Evolutionary conservation across 495 filamentous ascomycete species (phyloP).

Genomic region (Trypethelium eluteriae): DNA sequence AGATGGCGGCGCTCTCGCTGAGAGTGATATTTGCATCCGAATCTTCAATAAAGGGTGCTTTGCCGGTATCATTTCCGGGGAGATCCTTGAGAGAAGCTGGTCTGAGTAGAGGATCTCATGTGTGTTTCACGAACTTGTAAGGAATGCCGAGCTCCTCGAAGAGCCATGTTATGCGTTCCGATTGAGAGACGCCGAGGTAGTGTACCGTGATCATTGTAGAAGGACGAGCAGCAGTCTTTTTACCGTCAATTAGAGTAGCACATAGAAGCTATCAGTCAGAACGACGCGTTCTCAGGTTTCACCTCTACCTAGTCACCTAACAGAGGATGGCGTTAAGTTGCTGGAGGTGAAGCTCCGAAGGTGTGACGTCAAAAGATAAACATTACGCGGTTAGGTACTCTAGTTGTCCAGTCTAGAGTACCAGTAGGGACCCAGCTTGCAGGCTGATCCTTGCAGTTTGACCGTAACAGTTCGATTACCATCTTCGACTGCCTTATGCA

Average conservation of each 20-base stretch:
- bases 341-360: too few species aligned
- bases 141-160: constrained; percentile 36
- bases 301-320: too few species aligned
- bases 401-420: too few species aligned
- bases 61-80: constrained; percentile 21
- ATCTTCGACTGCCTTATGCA: too few species aligned
- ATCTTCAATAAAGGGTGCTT: constrained; percentile 13
- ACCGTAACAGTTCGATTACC: too few species aligned
- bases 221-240: not conserved
- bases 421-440: too few species aligned
- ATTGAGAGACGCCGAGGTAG: constrained; percentile 31
- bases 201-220: constrained; percentile 12
- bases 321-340: too few species aligned
- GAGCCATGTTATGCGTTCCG: constrained; percentile 36
- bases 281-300: too few species aligned
- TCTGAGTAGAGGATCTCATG: constrained; percentile 27
- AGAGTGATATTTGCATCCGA: constrained; percentile 10
- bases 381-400: too few species aligned
- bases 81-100: constrained; percentile 25
- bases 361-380: too few species aligned
- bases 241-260: not conserved
- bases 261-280: too few species aligned
- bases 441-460: too few species aligned
- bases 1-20: constrained; percentile 7
- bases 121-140: constrained; percentile 33